Percentiles rank a stretch among this genome's conserved stretches.
phyloP scores from a whole-genome alignment of 805 yeast genomes.

The Nakazawaea laoshanensis region DNA sequence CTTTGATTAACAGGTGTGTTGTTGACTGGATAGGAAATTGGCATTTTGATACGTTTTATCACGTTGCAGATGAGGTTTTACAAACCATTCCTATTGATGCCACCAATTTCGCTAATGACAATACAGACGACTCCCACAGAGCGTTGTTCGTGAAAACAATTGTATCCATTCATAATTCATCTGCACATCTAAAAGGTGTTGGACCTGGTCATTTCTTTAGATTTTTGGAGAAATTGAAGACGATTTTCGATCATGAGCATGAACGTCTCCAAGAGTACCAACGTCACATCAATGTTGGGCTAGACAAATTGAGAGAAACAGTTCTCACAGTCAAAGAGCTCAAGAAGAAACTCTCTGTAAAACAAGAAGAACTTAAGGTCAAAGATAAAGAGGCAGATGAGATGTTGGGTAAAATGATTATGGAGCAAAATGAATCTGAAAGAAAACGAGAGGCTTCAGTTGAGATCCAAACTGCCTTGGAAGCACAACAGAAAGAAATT shows the following conservation, averaged over 20 bases:
- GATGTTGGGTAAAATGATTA: constrained; percentile 68
- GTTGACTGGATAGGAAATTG: constrained; percentile 86
- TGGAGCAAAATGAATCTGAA: constrained; percentile 88
- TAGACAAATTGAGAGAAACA: constrained; percentile 69
- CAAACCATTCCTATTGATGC: constrained; percentile 44
- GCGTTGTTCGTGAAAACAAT: constrained; percentile 40
- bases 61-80: constrained; percentile 36
- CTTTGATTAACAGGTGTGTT: constrained; percentile 83
- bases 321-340: constrained; percentile 62
- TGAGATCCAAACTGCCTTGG: constrained; percentile 63
- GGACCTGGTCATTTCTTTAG: constrained; percentile 53
- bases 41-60: constrained; percentile 40
- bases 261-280: constrained; percentile 53
- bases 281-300: constrained; percentile 63
- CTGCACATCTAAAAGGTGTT: constrained; percentile 6
- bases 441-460: constrained; percentile 80
- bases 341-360: constrained; percentile 42
- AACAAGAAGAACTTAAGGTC: constrained; percentile 35
- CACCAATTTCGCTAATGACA: constrained; percentile 9
- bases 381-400: constrained; percentile 65
- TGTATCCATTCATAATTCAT: constrained; percentile 34
- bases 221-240: constrained; percentile 35
- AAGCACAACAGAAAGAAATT: constrained; percentile 57
- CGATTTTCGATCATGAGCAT: constrained; percentile 33
- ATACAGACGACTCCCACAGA: constrained; percentile 20